Percentiles rank a stretch among this genome's conserved stretches.
These are phyloP conservation scores for Zygotorulaspora chibaensis DNA, from an alignment of 805 yeast species.

Conservation along the genomic window DNA sequence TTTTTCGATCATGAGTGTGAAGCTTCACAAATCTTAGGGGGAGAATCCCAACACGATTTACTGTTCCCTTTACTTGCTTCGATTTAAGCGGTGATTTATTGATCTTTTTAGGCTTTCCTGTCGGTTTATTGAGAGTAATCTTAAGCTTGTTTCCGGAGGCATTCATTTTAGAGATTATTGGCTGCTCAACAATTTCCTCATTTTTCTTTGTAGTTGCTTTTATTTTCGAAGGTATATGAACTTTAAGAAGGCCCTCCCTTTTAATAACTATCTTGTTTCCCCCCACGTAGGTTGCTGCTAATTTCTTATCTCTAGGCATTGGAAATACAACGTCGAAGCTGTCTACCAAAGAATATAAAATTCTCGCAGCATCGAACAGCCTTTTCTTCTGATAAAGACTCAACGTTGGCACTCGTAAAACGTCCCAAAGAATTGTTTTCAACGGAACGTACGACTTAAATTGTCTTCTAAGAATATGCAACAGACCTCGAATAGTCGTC, in stretches of 20 bases:
- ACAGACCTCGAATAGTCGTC: conserved; percentile 28
- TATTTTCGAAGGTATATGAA: conserved; percentile 25
- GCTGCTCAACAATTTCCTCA: conserved; percentile 1
- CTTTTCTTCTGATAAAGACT: conserved; percentile 57
- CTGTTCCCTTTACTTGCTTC: conserved; percentile 16
- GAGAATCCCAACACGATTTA: conserved; percentile 27
- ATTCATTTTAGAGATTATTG: neutral
- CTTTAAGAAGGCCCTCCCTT: conserved; percentile 43
- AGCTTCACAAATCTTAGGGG: conserved; percentile 44
- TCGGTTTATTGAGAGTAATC: conserved; percentile 6
- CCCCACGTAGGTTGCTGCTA: conserved; percentile 55
- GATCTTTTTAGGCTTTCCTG: conserved; percentile 9
- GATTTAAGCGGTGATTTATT: conserved; percentile 2
- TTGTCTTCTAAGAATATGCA: conserved; percentile 22
- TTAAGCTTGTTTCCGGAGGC: conserved; percentile 11
- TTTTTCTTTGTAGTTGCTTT: conserved; percentile 12
- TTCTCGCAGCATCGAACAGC: conserved; percentile 59
- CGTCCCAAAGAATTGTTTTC: conserved; percentile 59
- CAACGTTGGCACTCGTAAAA: conserved; percentile 57
- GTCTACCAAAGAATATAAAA: conserved; percentile 60
- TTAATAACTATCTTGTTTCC: conserved; percentile 54
- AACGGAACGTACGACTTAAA: conserved; percentile 50
- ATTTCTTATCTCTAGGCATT: conserved; percentile 62
- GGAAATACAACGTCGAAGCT: conserved; percentile 57
- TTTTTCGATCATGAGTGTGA: conserved; percentile 30